phyloP scores from a whole-genome alignment of 257 asterid species.

The Osmanthus fragrans region DNA sequence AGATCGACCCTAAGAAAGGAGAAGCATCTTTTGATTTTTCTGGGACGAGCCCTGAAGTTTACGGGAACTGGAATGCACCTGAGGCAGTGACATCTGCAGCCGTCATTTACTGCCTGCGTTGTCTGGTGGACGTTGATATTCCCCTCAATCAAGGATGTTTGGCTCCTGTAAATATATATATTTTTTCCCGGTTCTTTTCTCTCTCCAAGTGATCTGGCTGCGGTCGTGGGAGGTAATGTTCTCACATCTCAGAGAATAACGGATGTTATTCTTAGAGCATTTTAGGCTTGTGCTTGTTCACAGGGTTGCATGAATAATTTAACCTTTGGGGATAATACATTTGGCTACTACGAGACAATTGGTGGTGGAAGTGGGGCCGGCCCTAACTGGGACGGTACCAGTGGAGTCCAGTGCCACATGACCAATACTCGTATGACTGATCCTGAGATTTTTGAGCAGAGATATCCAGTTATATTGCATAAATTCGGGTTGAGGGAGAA shows the following conservation, averaged over 20 bases:
- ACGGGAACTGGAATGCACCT: constrained; percentile 99
- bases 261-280: constrained; percentile 88
- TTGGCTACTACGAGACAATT: constrained; percentile 92
- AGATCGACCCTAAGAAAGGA: constrained; percentile 60
- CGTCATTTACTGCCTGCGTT: constrained; percentile 85
- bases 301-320: constrained; percentile 98
- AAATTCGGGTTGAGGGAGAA: constrained; percentile 74
- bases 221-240: constrained; percentile 96
- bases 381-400: constrained; percentile 86
- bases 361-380: constrained; percentile 99
- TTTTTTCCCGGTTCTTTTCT: constrained; percentile 86
- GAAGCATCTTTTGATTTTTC: constrained; percentile 90
- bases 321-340: constrained; percentile 85
- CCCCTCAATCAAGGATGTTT: constrained; percentile 97
- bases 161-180: constrained; percentile 78
- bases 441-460: constrained; percentile 96
- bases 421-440: constrained; percentile 98
- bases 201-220: constrained; percentile 90
- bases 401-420: constrained; percentile 99
- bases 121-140: constrained; percentile 82
- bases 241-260: constrained; percentile 91
- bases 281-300: constrained; percentile 92
- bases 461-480: constrained; percentile 85
- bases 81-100: constrained; percentile 98
- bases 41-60: constrained; percentile 93